These are phyloP conservation scores for Chytriomyces sp. DNA, from an alignment of 192 early-diverging fungal species.

Conservation along the genomic window DNA sequence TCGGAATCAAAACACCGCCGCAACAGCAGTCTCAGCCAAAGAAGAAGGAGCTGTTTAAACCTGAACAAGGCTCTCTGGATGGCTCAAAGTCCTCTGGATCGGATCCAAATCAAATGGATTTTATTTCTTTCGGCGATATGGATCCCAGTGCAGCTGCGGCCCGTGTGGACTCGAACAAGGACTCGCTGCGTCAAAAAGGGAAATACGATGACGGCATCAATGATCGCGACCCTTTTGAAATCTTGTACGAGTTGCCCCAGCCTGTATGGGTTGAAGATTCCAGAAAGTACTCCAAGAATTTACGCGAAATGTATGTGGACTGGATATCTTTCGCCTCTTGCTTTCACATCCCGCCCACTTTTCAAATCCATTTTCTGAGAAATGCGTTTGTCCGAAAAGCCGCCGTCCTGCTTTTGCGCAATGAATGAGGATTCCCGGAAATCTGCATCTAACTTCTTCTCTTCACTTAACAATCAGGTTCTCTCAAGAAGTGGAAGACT, in stretches of 20 bases:
- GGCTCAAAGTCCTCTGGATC: neutral
- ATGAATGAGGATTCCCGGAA: neutral
- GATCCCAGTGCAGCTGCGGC: neutral
- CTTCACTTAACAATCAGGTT: slow-evolving; percentile 32
- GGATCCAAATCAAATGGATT: neutral
- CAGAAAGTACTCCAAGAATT: slow-evolving; percentile 39
- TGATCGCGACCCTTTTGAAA: slow-evolving; percentile 26
- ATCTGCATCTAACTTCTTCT: neutral
- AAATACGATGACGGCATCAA: neutral
- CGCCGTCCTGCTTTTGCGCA: neutral
- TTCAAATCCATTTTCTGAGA: neutral
- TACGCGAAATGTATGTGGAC: slow-evolving; percentile 37
- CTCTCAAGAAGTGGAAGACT: slow-evolving; percentile 74
- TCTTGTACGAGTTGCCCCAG: slow-evolving; percentile 44
- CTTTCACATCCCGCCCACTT: slow-evolving; percentile 1
- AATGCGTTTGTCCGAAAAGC: neutral
- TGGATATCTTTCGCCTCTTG: too few relatives aligned
- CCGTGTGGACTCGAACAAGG: neutral
- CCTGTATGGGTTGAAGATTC: slow-evolving; percentile 46
- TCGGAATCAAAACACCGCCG: neutral
- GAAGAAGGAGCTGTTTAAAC: slow-evolving; percentile 13
- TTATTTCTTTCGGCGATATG: slow-evolving; percentile 5
- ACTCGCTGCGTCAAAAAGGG: neutral
- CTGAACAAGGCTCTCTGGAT: slow-evolving; percentile 5
- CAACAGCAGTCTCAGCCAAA: neutral